These are phyloP conservation scores for Populus tremula DNA, from an alignment of 345 rosid species.

Conservation along the genomic window DNA sequence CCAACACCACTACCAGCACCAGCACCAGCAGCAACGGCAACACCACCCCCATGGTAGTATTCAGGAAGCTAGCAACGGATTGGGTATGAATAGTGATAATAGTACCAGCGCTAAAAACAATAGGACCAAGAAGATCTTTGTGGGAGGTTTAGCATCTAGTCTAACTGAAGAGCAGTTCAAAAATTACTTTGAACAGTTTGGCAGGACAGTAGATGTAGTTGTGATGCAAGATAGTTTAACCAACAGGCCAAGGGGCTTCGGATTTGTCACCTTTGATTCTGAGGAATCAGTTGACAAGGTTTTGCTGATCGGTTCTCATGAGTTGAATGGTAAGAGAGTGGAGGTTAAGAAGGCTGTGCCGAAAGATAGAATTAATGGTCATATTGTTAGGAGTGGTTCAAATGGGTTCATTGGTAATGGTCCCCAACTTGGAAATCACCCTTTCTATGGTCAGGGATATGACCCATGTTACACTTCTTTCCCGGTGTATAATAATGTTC, in stretches of 20 bases:
- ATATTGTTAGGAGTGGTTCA: slow-evolving; percentile 9
- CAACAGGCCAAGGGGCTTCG: slow-evolving; percentile 81
- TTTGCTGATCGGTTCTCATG: slow-evolving; percentile 56
- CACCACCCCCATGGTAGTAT: slow-evolving; percentile 1
- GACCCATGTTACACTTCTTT: slow-evolving; percentile 30
- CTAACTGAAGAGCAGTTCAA: slow-evolving; percentile 64
- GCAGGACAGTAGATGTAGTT: slow-evolving; percentile 70
- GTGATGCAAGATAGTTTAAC: slow-evolving; percentile 74
- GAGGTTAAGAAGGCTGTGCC: slow-evolving; percentile 90
- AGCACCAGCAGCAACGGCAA: slow-evolving; percentile 25
- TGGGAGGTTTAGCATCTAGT: slow-evolving; percentile 72
- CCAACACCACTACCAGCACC: slow-evolving; percentile 22
- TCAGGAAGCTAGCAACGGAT: slow-evolving; percentile 18
- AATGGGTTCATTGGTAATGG: slow-evolving; percentile 11
- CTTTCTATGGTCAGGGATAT: slow-evolving; percentile 32
- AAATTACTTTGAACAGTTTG: slow-evolving; percentile 69
- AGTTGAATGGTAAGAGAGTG: slow-evolving; percentile 56
- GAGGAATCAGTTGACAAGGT: slow-evolving; percentile 71
- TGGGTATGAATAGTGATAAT: slow-evolving; percentile 16
- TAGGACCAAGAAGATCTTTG: slow-evolving; percentile 69
- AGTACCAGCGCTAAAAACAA: slow-evolving; percentile 14
- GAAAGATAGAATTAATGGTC: slow-evolving; percentile 52
- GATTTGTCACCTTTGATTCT: slow-evolving; percentile 68
- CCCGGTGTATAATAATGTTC: slow-evolving; percentile 30
- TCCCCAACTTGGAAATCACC: slow-evolving; percentile 28